phyloP scores from a whole-genome alignment of 2,329 filamentous ascomycete species.

The Thelonectria blattea region DNA sequence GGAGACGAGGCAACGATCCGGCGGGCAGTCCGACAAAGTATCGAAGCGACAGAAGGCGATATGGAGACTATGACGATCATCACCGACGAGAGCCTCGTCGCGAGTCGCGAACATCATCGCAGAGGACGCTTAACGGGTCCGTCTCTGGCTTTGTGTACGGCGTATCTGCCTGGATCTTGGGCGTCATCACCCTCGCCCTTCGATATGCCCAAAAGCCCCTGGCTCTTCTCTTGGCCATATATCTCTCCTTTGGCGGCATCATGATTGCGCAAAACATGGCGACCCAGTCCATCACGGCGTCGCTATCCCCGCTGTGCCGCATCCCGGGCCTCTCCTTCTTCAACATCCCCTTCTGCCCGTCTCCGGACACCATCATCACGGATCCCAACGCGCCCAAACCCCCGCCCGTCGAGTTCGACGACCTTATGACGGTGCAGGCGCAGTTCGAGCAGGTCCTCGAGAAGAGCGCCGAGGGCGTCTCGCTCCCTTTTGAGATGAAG shows the following conservation, averaged over 20 bases:
- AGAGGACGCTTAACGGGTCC: constrained; percentile 43
- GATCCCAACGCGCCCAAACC: constrained; percentile 30
- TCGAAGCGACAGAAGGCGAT: constrained; percentile 25
- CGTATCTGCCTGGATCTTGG: constrained; percentile 56
- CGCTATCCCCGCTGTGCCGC: constrained; percentile 72
- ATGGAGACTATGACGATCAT: constrained; percentile 26
- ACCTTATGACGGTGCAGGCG: constrained; percentile 75
- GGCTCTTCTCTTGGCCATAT: constrained; percentile 65
- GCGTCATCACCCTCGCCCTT: constrained; percentile 64
- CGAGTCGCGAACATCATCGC: constrained; percentile 29
- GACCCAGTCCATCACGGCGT: constrained; percentile 63
- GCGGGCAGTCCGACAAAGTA: constrained; percentile 36
- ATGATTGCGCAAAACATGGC: constrained; percentile 68
- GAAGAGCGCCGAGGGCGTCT: constrained; percentile 67
- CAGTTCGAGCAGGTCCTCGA: constrained; percentile 78
- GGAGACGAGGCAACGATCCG: constrained; percentile 34
- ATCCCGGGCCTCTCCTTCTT: constrained; percentile 69
- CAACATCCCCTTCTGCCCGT: constrained; percentile 68
- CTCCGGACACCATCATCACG: constrained; percentile 36
- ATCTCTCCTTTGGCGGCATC: constrained; percentile 63
- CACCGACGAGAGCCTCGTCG: constrained; percentile 18
- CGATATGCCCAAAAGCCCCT: constrained; percentile 69
- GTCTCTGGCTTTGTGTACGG: constrained; percentile 49
- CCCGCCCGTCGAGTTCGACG: constrained; percentile 70
- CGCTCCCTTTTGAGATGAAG: constrained; percentile 80